phyloP scores from a whole-genome alignment of 2,329 filamentous ascomycete species.

The Pyrenophora tritici-repentis region DNA sequence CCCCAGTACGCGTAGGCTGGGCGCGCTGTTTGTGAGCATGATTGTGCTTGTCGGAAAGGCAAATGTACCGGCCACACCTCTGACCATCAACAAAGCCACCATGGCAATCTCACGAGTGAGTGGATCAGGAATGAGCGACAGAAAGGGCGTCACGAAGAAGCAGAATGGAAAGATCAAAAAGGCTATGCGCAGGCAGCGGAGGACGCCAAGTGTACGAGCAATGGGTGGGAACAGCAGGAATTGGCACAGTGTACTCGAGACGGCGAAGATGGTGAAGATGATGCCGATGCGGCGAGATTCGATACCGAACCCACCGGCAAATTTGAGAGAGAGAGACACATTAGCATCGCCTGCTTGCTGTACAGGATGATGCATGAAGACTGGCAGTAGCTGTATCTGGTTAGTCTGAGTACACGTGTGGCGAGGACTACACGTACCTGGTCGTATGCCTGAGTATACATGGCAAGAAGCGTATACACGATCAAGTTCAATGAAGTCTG shows the following conservation, averaged over 20 bases:
- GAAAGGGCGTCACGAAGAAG: constrained; percentile 83
- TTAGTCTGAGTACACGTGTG: constrained; percentile 8
- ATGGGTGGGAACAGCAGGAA: constrained; percentile 83
- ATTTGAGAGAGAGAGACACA: constrained; percentile 74
- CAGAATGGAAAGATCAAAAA: constrained; percentile 71
- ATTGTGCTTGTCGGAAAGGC: constrained; percentile 90
- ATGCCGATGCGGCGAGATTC: constrained; percentile 77
- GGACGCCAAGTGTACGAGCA: constrained; percentile 72
- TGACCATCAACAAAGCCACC: constrained; percentile 70
- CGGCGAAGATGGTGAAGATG: constrained; percentile 82
- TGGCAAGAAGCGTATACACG: constrained; percentile 78
- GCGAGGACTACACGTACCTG: constrained; percentile 53
- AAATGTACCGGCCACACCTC: constrained; percentile 77
- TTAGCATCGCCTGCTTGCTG: constrained; percentile 59
- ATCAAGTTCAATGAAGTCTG: constrained; percentile 78
- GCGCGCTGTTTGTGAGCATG: constrained; percentile 83
- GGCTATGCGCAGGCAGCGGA: constrained; percentile 73
- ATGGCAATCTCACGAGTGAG: constrained; percentile 63
- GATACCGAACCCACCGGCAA: constrained; percentile 79
- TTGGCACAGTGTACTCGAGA: constrained; percentile 79
- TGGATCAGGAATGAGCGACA: constrained; percentile 63
- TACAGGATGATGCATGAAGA: constrained; percentile 80
- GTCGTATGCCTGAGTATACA: constrained; percentile 84
- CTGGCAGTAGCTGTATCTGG: constrained; percentile 65
- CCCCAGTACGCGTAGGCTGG: constrained; percentile 75